Percentiles rank a stretch among this genome's conserved stretches.
These are phyloP conservation scores for Prunus mira DNA, from an alignment of 306 rosid species.

Conservation along the genomic window DNA sequence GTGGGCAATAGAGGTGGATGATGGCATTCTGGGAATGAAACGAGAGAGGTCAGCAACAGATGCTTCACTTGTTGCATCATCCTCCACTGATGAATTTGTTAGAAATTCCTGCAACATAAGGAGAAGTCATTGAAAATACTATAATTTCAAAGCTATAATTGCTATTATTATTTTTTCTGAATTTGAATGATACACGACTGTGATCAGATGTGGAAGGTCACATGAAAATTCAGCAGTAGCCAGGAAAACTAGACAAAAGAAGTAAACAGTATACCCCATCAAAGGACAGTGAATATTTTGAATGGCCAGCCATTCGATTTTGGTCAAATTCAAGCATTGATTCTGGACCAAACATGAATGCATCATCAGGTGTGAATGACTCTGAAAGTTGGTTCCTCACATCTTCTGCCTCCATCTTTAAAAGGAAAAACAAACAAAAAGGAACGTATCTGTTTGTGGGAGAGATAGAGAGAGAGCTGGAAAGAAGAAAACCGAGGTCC, in stretches of 20 bases:
- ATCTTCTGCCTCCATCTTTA: slow-evolving; percentile 64
- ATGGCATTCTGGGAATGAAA: slow-evolving; percentile 62
- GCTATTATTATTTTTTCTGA: neutral
- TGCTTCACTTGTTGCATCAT: slow-evolving; percentile 78
- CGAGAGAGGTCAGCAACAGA: slow-evolving; percentile 71
- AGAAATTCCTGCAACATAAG: slow-evolving; percentile 60
- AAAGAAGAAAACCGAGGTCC: neutral
- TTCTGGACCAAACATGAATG: slow-evolving; percentile 77
- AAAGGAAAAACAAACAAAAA: slow-evolving; percentile 34
- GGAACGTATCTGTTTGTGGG: neutral
- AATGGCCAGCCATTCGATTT: slow-evolving; percentile 30
- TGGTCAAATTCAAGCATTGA: slow-evolving; percentile 55
- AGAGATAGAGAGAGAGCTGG: neutral
- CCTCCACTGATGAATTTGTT: slow-evolving; percentile 55
- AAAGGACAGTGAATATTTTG: slow-evolving; percentile 53
- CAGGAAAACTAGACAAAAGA: neutral
- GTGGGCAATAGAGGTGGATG: slow-evolving; percentile 53
- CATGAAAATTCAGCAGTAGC: neutral
- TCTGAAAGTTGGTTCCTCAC: slow-evolving; percentile 61
- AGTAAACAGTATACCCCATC: slow-evolving; percentile 42
- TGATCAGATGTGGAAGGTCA: slow-evolving; percentile 1
- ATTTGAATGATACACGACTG: neutral
- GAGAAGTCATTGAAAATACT: neutral
- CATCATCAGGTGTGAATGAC: slow-evolving; percentile 78
- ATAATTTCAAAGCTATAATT: neutral